phyloP scores from a whole-genome alignment of 2,329 filamentous ascomycete species.

The Claviceps fusiformis region DNA sequence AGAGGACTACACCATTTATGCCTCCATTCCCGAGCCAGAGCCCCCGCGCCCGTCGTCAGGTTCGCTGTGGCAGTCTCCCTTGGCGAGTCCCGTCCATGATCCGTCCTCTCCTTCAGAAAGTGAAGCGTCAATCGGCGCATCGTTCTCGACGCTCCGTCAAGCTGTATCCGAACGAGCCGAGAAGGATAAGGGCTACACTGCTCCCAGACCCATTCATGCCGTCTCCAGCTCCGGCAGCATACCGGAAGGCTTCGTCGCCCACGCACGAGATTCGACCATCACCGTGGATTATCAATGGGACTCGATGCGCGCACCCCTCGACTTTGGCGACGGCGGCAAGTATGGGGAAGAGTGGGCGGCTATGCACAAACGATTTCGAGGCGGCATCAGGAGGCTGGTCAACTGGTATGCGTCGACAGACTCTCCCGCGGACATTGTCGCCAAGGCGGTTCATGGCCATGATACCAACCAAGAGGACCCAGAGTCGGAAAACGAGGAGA shows the following conservation, averaged over 20 bases:
- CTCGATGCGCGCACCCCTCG: slow-evolving; percentile 62
- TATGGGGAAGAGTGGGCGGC: slow-evolving; percentile 90
- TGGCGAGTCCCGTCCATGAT: slow-evolving; percentile 12
- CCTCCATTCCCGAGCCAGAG: slow-evolving; percentile 12
- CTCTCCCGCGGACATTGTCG: slow-evolving; percentile 36
- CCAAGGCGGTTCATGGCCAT: slow-evolving; percentile 20
- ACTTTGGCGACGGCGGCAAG: slow-evolving; percentile 79
- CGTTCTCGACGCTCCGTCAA: slow-evolving; percentile 16
- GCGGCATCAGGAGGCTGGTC: slow-evolving; percentile 64
- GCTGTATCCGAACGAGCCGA: slow-evolving; percentile 18
- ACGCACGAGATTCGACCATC: slow-evolving; percentile 76
- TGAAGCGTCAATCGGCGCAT: slow-evolving; percentile 13
- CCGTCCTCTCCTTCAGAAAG: slow-evolving; percentile 14
- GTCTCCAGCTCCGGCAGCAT: slow-evolving; percentile 70
- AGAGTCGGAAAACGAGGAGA: slow-evolving; percentile 35
- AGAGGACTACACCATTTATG: slow-evolving; percentile 49
- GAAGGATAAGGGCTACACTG: slow-evolving; percentile 44
- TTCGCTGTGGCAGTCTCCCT: slow-evolving; percentile 22
- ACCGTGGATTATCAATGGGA: slow-evolving; percentile 95
- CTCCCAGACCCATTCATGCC: slow-evolving; percentile 71
- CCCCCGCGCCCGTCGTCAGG: slow-evolving; percentile 12
- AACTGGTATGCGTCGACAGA: slow-evolving; percentile 62
- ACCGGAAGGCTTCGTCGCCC: slow-evolving; percentile 74
- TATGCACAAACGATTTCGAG: slow-evolving; percentile 85
- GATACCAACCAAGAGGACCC: slow-evolving; percentile 8